Base-by-base conservation (phyloP, 176 grass and related monocot species). In the Panicum miliaceum region DNA sequence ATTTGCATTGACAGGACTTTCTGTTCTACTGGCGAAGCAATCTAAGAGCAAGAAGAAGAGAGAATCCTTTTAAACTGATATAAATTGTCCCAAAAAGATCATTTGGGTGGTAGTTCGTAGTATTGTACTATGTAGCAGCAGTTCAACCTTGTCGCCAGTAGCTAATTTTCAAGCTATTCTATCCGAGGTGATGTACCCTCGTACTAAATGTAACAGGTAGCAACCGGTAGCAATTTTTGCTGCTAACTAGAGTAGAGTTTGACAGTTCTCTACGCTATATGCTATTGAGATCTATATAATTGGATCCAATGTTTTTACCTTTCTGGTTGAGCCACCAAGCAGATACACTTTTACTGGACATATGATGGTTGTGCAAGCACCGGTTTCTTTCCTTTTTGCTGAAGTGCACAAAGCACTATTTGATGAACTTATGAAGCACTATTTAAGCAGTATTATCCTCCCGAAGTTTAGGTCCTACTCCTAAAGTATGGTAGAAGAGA, bases 41-140 rank as follows among this genome's bases (percentile, higher is more conserved):
- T 89, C 84, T 43, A 94, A 87, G 87, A 93, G 64, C 84, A 94
- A 91, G 84, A 98, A 94, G 84, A 94, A 98, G 82, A 86, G 89
- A 70, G 90, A 90, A 15, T 91, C 89, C 77, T 54, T 88, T 48
- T 83, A 48, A 88, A 37, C 68, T 16, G 45, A 64, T 73, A 64
- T 20, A 16, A 50, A 46, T 26, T 72, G 7, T 20, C n/a, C 48
- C 35, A 40, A 56, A 69, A 68, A 20, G 22, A n/a, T 67, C 51
- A 25, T 16, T 32, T 54, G 37, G 25, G 36, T 4, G 51, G 50
- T 68, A 50, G 6, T 34, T 54, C 10, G 5, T 34, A 65, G 43
- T 64, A 52, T 38, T 80, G 19, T 20, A 69, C 41, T 71, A 83
- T 53, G 68, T 65, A 59, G 59, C 50, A 74, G 59, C 47, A 74